phyloP scores from a whole-genome alignment of 805 yeast species.

The Tetrapisispora pingtungensis region DNA sequence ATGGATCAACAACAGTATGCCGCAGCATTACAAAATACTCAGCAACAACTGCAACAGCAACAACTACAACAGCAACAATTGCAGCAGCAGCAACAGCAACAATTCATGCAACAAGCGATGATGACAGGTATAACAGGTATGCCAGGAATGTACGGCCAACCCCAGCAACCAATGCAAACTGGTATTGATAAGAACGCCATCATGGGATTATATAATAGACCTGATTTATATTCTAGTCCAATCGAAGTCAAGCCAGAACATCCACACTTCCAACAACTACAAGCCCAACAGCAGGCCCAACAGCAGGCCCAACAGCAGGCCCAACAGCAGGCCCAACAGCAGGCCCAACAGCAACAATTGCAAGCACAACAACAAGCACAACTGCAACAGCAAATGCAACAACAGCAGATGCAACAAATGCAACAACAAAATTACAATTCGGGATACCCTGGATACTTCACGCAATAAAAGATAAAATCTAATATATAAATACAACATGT shows the following conservation, averaged over 20 bases:
- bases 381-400: conserved; percentile 8
- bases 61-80: conserved; percentile 12
- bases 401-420: conserved; percentile 5
- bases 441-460: conserved; percentile 7
- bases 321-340: conserved; percentile 12
- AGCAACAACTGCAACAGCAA: conserved; percentile 14
- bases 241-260: conserved; percentile 21
- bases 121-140: conserved; percentile 1
- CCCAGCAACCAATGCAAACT: conserved; percentile 9
- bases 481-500: too few species aligned
- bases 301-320: conserved; percentile 5
- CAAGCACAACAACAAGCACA: conserved; percentile 7
- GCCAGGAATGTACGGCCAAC: too few species aligned
- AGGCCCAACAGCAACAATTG: too few species aligned
- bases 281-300: conserved; percentile 2
- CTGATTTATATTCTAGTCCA: conserved; percentile 23
- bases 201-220: conserved; percentile 23
- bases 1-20: conserved; percentile 57
- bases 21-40: conserved; percentile 10
- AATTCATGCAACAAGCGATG: conserved; percentile 6
- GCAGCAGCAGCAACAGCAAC: conserved; percentile 11
- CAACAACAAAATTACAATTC: conserved; percentile 8
- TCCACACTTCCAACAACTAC: conserved; percentile 24
- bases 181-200: conserved; percentile 16
- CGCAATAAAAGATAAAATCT: conserved; percentile 2